Base-by-base conservation (phyloP, 306 rosid species). In the Mimosa pudica region DNA sequence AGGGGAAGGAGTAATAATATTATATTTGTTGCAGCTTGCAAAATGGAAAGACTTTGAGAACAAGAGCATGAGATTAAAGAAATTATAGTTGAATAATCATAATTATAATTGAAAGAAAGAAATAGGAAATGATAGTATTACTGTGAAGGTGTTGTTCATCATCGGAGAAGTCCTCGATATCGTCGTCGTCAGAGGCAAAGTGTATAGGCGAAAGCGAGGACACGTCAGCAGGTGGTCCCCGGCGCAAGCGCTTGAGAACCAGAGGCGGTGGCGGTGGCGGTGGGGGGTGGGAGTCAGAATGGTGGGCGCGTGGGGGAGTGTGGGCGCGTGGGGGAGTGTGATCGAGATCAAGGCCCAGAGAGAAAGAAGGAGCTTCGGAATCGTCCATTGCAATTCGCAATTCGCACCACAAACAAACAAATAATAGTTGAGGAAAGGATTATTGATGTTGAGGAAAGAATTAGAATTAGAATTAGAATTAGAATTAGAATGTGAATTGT, bases 151-250 rank as follows among this genome's bases (percentile, higher is more conserved):
- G 85, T 1, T 93, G 95, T 77, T 83, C 81, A 0, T 92, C 86
- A n/a, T 92, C 86, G 16, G 97, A 91, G 87, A 93, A 91, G 17
- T 91, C 93, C 74, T 91, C 95, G 46, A 93, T 93, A 33, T 93
- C 97, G 12, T 91, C 95, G 16, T 16, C 81, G 4, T 76, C 74
- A 30, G 74, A 44, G 45, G 24, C 67, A 46, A 75, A 51, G 61
- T 62, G 60, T 16, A 70, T 32, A 70, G 82, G 3, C 18, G 64
- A 38, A 24, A 24, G 30, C 7, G 80, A 49, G 5, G 77, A 71
- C 58, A 75, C 66, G 6, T 30, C 24, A 32, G 30, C 30, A 46
- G 30, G 30, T 4, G 58, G 82, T 3, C 97, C 95, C 7, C 97
- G 90, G 78, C 89, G 88, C 82, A 93, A 90, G 73, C 98, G 89